Evolutionary conservation across 2,329 filamentous ascomycete species (phyloP).

Genomic region (Penicillium sp.): DNA sequence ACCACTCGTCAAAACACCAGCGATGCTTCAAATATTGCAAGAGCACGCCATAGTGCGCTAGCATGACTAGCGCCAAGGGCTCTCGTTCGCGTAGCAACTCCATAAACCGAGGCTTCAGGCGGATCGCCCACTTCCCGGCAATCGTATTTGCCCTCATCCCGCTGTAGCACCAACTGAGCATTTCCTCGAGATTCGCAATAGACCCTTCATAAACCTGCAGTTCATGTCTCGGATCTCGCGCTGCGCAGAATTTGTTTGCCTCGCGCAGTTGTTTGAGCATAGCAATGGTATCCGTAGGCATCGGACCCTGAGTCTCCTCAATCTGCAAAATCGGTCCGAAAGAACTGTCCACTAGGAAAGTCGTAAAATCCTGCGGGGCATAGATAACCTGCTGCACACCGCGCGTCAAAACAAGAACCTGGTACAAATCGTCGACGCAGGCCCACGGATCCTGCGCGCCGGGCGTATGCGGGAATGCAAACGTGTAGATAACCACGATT

Average conservation of each 20-base stretch:
- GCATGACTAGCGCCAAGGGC: conserved; percentile 54
- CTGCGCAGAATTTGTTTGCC: conserved; percentile 28
- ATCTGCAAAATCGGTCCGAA: conserved; percentile 33
- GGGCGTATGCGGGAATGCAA: conserved; percentile 35
- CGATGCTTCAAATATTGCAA: conserved; percentile 57
- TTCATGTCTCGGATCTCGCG: conserved; percentile 25
- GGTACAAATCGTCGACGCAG: conserved; percentile 35
- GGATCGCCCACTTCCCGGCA: conserved; percentile 41
- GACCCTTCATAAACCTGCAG: conserved; percentile 23
- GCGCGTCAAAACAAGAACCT: conserved; percentile 36
- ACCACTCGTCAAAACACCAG: conserved; percentile 70
- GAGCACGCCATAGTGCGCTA: conserved; percentile 61
- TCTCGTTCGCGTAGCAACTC: conserved; percentile 40
- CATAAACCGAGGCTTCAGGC: conserved; percentile 34
- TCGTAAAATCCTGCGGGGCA: conserved; percentile 22
- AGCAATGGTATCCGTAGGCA: conserved; percentile 23
- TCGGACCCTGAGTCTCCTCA: conserved; percentile 20
- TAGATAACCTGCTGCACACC: conserved; percentile 38
- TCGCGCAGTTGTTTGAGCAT: conserved; percentile 28
- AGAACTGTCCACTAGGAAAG: conserved; percentile 26
- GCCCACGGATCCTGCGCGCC: conserved; percentile 29
- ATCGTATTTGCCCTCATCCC: conserved; percentile 56
- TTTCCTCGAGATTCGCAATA: conserved; percentile 31
- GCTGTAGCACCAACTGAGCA: conserved; percentile 26
- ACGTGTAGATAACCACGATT: conserved; percentile 41